These are phyloP conservation scores for Pyrenochaeta sp. DNA, from an alignment of 2,329 filamentous ascomycete genomes.

Conservation along the genomic window DNA sequence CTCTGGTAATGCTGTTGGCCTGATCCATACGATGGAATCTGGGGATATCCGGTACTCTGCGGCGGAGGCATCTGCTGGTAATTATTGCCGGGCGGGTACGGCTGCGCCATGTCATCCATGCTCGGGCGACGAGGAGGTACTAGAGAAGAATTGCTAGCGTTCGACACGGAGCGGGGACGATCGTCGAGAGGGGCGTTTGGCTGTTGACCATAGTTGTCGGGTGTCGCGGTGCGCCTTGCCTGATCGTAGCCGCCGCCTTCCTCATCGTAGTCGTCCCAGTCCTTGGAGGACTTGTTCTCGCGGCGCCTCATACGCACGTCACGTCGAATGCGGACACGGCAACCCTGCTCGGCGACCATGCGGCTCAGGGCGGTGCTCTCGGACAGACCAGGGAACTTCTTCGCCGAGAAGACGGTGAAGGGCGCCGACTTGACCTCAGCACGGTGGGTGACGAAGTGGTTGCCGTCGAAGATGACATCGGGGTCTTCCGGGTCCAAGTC, in stretches of 20 bases:
- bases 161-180: constrained; percentile 69
- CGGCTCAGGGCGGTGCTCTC: constrained; percentile 90
- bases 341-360: constrained; percentile 94
- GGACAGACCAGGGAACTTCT: constrained; percentile 95
- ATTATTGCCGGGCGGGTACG: constrained; percentile 46
- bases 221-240: constrained; percentile 60
- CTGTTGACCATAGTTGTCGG: constrained; percentile 57
- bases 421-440: constrained; percentile 88
- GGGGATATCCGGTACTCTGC: constrained; percentile 49
- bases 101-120: constrained; percentile 55
- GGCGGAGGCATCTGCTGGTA: constrained; percentile 54
- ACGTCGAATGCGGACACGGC: constrained; percentile 91
- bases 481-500: constrained; percentile 72
- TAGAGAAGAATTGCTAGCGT: constrained; percentile 58
- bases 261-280: constrained; percentile 72
- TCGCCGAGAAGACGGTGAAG: constrained; percentile 93
- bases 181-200: constrained; percentile 51
- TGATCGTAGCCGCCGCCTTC: constrained; percentile 58
- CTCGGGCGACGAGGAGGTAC: constrained; percentile 54
- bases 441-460: constrained; percentile 77
- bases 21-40: constrained; percentile 50
- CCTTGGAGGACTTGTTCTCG: constrained; percentile 72
- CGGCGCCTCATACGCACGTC: constrained; percentile 92
- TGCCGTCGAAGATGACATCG: constrained; percentile 51
- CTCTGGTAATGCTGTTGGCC: constrained; percentile 46